Base-by-base conservation (phyloP, 768 basidiomycete species). In the Crepidotus variabilis region DNA sequence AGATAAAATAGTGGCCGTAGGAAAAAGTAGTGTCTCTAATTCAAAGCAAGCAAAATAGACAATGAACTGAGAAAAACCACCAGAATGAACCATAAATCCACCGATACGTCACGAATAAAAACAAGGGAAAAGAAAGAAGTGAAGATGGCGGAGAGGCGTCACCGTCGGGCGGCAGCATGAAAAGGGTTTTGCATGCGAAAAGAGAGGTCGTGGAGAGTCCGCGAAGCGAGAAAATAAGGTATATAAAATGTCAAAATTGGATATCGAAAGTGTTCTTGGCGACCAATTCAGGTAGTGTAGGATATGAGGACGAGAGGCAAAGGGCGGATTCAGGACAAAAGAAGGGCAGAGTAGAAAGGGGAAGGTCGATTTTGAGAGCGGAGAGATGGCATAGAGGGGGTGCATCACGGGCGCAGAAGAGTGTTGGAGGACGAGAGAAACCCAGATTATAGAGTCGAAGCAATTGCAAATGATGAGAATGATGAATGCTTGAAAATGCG, bases 61-160 rank as follows among this genome's bases (percentile, higher is more conserved):
- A 52, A 47, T 47, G 51, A 60, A 49, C 3, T 53, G 52, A 55
- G 34, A 39, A 46, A 43, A 59, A 50, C 16, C 32, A 48, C 14
- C 16, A 18, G 51, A 50, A 21, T 50, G n/a, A 50, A 50, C 39
- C 39, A 32, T 47, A 45, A 57, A 56, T 28, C 28, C 28, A 28
- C 28, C 28, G 57, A 54, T 59, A 62, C 58, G 51, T 56, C 65
- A 63, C 61, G 65, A 62, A 65, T 57, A 65, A 65, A 60, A 56
- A 49, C 53, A 33, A 50, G 18, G 23, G 55, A 34, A 22, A 35
- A 3, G 28, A 46, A 49, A 28, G 43, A 45, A 28, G 24, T 46
- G 55, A 33, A 6, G 23, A 47, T 21, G 50, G 34, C 2, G 43
- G 18, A 14, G 53, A 45, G 47, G 28, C 23, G 20, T 50, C 47